Evolutionary conservation across 2,329 filamentous ascomycete genomes (phyloP), one percentile per base, ranked within the genome.

Genomic region (Beauveria sp.): DNA sequence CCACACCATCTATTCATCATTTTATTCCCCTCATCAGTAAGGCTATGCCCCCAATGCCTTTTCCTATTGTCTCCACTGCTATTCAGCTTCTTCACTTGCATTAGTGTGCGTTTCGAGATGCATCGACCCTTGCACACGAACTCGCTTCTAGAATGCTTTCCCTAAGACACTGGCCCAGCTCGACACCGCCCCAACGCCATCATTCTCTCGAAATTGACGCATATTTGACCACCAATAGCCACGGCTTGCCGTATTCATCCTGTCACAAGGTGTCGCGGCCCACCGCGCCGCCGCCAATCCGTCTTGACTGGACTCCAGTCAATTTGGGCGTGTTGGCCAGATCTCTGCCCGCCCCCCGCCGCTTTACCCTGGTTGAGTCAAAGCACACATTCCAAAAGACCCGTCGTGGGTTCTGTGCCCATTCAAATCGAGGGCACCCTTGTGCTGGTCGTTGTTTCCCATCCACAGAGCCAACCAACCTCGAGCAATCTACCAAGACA

Each of bases 81-180:
- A 57, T 57, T 58, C 55, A 58, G 30, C 55, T 47, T 57, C 34
- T 40, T 49, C 20, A 20, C 55, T 42, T 58, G 55, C 55, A 58
- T 50, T 58, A 58, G 55, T 34, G 28, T 42, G 43, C 45, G 30
- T 58, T 50, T 50, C 22, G 34, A 43, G 28, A 28, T 34, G 57
- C 57, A 52, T 20, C 45, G 22, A 52, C 46, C 30, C 56, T 40
- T 22, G 47, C 46, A 40, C 47, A 34, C 47, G 47, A 59, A 59
- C 57, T 18, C n/a, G 47, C 47, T 59, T 59, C 57, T 59, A 59
- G 57, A 59, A 59, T 51, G 47, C 22, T 59, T 51, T 47, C 46
- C 47, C n/a, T 20, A 30, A 24, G 42, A 42, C 43, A 12, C 12
- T 16, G 34, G 34, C 24, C 43, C 43, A 49, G 16, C 30, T 46